These are phyloP conservation scores for Ramaria rubella DNA, from an alignment of 768 basidiomycete species.

Conservation along the genomic window DNA sequence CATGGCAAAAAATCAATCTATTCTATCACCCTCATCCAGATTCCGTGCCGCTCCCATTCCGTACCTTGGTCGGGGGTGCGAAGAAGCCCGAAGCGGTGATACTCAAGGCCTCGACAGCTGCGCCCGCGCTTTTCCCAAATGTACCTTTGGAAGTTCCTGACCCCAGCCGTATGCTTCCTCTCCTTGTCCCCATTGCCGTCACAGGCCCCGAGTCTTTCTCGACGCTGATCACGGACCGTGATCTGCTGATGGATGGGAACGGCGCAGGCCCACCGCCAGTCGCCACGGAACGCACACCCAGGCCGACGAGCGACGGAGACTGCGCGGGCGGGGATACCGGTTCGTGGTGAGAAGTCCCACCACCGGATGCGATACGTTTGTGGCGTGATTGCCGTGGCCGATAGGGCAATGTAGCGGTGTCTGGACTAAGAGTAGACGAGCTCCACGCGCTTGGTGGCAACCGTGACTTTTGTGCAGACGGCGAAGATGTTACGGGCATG, in stretches of 20 bases:
- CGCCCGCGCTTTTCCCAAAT: constrained; percentile 53
- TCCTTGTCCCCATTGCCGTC: constrained; percentile 26
- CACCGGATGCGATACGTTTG: neutral
- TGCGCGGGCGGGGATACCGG: constrained; percentile 17
- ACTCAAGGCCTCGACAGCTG: constrained; percentile 69
- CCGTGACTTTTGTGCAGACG: neutral
- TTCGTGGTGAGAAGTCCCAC: neutral
- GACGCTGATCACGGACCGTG: constrained; percentile 59
- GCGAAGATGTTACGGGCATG: constrained; percentile 44
- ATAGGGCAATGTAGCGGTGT: neutral
- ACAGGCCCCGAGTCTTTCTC: constrained; percentile 35
- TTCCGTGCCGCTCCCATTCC: neutral
- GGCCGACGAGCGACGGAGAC: constrained; percentile 28
- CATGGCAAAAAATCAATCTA: no score
- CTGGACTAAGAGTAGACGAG: neutral
- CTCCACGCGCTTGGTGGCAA: constrained; percentile 6
- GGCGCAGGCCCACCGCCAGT: constrained; percentile 25
- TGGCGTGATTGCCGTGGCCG: neutral
- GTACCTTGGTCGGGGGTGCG: constrained; percentile 36
- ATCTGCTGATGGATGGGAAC: constrained; percentile 29
- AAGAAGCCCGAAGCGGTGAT: constrained; percentile 79
- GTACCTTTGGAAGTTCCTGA: constrained; percentile 32
- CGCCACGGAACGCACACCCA: constrained; percentile 26
- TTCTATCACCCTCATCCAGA: no score
- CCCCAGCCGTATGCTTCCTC: constrained; percentile 47